Evolutionary conservation across 306 rosid genomes (phyloP).

Genomic region (Coriaria nepalensis): DNA sequence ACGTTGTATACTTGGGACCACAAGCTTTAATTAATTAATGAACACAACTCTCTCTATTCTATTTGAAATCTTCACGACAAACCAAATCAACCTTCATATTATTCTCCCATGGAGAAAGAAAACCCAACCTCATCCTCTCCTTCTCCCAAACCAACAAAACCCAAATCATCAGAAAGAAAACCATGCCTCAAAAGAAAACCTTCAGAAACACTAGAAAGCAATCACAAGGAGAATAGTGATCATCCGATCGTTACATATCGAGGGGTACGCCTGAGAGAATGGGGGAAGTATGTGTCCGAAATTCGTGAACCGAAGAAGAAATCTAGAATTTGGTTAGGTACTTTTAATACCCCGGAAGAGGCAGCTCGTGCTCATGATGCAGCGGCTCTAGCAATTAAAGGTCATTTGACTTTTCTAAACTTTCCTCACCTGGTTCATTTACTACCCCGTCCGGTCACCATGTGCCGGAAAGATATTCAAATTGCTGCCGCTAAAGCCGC

Average conservation of each 20-base stretch:
- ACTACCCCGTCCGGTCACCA: slow-evolving; percentile 45
- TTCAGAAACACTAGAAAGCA: too few relatives aligned
- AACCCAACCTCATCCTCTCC: too few relatives aligned
- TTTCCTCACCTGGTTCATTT: slow-evolving; percentile 50
- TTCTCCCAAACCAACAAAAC: too few relatives aligned
- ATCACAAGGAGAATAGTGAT: too few relatives aligned
- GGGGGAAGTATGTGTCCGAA: slow-evolving; percentile 80
- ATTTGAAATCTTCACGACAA: too few relatives aligned
- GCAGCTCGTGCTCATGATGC: slow-evolving; percentile 86
- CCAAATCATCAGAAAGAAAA: too few relatives aligned
- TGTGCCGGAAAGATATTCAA: slow-evolving; percentile 50
- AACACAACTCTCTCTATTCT: too few relatives aligned
- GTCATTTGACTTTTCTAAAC: slow-evolving; percentile 45
- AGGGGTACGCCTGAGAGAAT: slow-evolving; percentile 66
- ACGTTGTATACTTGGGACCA: too few relatives aligned
- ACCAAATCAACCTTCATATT: too few relatives aligned
- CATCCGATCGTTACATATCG: slow-evolving; percentile 15
- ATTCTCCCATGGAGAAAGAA: too few relatives aligned
- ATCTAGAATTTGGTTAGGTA: slow-evolving; percentile 74
- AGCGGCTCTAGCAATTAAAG: slow-evolving; percentile 55
- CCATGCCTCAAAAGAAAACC: too few relatives aligned
- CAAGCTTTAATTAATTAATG: too few relatives aligned
- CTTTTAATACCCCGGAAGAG: slow-evolving; percentile 53
- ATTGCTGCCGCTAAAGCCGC: slow-evolving; percentile 72
- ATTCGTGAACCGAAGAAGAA: slow-evolving; percentile 70